Evolutionary conservation across 2,329 filamentous ascomycete species (phyloP).

Genomic region (Pseudocercospora eumusae): DNA sequence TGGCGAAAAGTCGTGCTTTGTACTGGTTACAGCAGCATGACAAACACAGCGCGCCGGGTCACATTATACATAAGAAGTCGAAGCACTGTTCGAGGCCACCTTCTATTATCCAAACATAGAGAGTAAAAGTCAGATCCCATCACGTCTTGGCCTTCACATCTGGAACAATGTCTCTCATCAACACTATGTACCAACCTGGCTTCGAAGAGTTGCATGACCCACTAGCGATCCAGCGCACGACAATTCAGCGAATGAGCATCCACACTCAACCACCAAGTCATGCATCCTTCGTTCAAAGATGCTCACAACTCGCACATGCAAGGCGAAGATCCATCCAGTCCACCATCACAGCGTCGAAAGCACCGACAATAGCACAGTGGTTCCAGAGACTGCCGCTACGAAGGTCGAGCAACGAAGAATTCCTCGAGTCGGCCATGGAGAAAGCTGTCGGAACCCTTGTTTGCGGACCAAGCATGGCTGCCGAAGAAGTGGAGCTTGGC

Average conservation of each 20-base stretch:
- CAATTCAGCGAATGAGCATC: not conserved
- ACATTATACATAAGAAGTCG: not conserved
- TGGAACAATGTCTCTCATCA: conserved; percentile 4
- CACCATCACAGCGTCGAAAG: not conserved
- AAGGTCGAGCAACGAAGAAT: conserved; percentile 17
- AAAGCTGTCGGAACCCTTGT: conserved; percentile 24
- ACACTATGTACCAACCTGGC: conserved; percentile 1
- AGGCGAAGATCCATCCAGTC: conserved; percentile 7
- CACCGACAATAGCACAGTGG: conserved; percentile 19
- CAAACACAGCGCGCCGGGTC: no score
- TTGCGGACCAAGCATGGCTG: conserved; percentile 16
- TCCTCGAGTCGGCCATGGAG: conserved; percentile 23
- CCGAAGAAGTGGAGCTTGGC: conserved; percentile 24
- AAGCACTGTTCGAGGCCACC: not conserved
- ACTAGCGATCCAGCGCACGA: not conserved
- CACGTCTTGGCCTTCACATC: not conserved
- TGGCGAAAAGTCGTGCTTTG: no score
- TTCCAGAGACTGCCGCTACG: conserved; percentile 18
- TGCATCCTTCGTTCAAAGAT: conserved; percentile 19
- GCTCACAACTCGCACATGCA: conserved; percentile 16
- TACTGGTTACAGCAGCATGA: no score
- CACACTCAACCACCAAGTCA: not conserved
- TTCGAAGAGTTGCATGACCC: conserved; percentile 7
- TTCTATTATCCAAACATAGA: not conserved
- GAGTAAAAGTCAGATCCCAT: not conserved